These are phyloP conservation scores for Pseudogymnoascus sp. DNA, from an alignment of 2,329 filamentous ascomycete species.

Conservation along the genomic window DNA sequence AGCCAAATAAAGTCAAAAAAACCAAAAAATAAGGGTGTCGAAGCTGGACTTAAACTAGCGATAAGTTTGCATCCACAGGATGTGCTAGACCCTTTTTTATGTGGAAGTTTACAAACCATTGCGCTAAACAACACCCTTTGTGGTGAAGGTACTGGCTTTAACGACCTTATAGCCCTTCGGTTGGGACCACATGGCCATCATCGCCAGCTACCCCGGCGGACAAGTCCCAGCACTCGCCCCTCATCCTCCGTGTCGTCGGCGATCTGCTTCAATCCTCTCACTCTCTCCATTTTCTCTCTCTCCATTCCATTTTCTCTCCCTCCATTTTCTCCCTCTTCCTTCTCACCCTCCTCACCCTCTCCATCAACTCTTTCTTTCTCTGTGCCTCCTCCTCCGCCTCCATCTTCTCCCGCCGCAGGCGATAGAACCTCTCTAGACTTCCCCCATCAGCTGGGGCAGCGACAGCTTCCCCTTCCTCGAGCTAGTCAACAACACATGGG, in stretches of 20 bases:
- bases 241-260: neutral
- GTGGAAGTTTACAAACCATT: neutral
- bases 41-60: neutral
- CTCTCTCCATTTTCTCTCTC: too few species aligned
- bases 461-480: conserved; percentile 44
- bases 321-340: neutral
- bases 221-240: conserved; percentile 46
- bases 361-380: neutral
- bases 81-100: neutral
- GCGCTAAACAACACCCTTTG: neutral
- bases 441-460: conserved; percentile 46
- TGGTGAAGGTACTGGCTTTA: neutral
- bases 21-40: neutral
- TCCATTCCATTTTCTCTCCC: too few species aligned
- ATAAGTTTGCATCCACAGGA: neutral
- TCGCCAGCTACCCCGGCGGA: conserved; percentile 46
- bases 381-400: neutral
- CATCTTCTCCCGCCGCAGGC: conserved; percentile 37
- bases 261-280: neutral
- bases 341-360: neutral
- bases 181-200: conserved; percentile 49
- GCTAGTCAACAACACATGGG: conserved; percentile 39
- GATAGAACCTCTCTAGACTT: conserved; percentile 75
- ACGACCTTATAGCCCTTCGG: neutral
- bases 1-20: neutral